phyloP scores from a whole-genome alignment of 805 yeast species.

The Pichia phayaonensis region DNA sequence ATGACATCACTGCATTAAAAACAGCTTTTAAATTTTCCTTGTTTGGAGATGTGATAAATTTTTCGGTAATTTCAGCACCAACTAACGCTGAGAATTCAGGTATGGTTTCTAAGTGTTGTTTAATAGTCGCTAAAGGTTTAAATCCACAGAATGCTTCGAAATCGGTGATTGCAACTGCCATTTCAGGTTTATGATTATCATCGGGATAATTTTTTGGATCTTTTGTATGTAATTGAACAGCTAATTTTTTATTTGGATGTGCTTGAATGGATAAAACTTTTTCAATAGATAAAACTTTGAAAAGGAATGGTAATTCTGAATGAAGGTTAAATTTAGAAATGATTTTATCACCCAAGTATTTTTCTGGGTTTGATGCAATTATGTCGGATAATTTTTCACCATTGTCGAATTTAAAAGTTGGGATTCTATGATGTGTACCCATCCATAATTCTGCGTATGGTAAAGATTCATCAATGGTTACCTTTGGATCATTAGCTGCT shows the following conservation, averaged over 20 bases:
- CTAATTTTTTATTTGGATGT: constrained; percentile 90
- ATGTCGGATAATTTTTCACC: constrained; percentile 55
- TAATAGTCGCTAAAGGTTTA: constrained; percentile 78
- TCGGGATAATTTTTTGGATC: constrained; percentile 97
- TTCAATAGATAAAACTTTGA: constrained; percentile 87
- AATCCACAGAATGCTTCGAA: constrained; percentile 98
- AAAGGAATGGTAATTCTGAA: constrained; percentile 77
- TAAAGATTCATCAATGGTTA: constrained; percentile 53
- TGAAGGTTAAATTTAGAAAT: constrained; percentile 55
- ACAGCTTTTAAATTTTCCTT: constrained; percentile 64
- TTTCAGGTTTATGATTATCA: constrained; percentile 98
- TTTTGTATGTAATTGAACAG: constrained; percentile 58
- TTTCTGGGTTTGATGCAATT: constrained; percentile 50
- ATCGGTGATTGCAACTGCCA: constrained; percentile 95
- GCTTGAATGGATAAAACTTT: constrained; percentile 96
- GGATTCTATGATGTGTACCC: constrained; percentile 96
- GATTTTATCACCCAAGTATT: constrained; percentile 51
- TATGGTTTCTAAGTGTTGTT: constrained; percentile 55
- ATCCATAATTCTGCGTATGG: constrained; percentile 99
- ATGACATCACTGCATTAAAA: constrained; percentile 78
- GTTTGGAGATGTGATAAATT: constrained; percentile 47
- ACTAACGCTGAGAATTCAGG: constrained; percentile 73
- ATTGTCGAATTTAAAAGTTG: constrained; percentile 52
- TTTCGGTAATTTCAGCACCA: constrained; percentile 49
- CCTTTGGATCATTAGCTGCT: constrained; percentile 56